Evolutionary conservation across 495 filamentous ascomycete genomes (phyloP).

Genomic region (Massariosphaeria phaeospora): DNA sequence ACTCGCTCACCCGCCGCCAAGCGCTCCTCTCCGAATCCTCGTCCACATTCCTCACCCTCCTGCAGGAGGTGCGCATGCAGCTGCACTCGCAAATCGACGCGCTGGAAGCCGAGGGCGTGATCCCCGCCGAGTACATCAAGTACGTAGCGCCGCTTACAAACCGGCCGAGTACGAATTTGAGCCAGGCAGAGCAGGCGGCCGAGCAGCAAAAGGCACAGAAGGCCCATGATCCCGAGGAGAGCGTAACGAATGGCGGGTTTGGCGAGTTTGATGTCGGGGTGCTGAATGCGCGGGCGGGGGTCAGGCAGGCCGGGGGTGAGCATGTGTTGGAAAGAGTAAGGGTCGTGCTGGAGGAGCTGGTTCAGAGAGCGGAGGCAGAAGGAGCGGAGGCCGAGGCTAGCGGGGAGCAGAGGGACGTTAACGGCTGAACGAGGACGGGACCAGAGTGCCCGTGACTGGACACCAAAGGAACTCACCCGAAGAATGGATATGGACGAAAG

Average conservation of each 20-base stretch:
- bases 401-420: not conserved
- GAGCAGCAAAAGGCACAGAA: conserved; percentile 20
- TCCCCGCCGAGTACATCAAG: conserved; percentile 5
- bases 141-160: conserved; percentile 1
- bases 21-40: conserved; percentile 57
- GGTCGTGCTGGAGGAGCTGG: conserved; percentile 45
- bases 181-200: not conserved
- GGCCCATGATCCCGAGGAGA: conserved; percentile 30
- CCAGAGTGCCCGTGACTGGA: not conserved
- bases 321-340: conserved; percentile 67
- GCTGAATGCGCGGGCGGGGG: conserved; percentile 76
- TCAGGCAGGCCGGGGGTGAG: conserved; percentile 68
- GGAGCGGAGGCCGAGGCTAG: too few relatives aligned
- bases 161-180: not conserved
- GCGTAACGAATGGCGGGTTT: conserved; percentile 51
- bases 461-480: not conserved
- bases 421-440: not conserved
- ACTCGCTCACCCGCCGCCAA: conserved; percentile 49
- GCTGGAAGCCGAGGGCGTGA: conserved; percentile 47
- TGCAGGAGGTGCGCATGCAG: conserved; percentile 47
- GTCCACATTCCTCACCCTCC: conserved; percentile 57
- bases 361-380: not conserved
- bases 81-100: conserved; percentile 74
- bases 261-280: conserved; percentile 72
- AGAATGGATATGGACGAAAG: too few relatives aligned